Base-by-base conservation (phyloP, 257 asterid genomes). In the Galeopsis tetrahit region DNA sequence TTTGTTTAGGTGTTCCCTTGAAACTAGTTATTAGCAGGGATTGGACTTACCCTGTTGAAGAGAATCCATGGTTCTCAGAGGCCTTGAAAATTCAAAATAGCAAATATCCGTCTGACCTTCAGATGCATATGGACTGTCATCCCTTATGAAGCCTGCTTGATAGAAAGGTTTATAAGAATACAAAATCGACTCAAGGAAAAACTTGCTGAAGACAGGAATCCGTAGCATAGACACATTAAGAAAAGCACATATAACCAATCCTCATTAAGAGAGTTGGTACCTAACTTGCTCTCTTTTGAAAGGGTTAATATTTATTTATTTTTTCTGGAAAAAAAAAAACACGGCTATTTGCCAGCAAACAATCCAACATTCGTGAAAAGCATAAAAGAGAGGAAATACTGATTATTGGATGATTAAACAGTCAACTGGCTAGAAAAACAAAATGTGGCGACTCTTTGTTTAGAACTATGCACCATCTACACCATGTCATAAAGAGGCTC, bases 31-130 rank as follows among this genome's bases (percentile, higher is more conserved):
- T 8, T 38, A 75, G 70, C 56, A 17, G 72, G 9, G 32, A 56
- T 40, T 64, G 9, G 61, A 59, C 55, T 53, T 71, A 87, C 93
- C 93, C 89, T 87, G 91, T 73, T 76, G 89, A 79, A 78, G 71
- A 62, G 78, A 84, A 79, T 87, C 93, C 90, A 78, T 82, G 62
- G 93, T 87, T 83, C 89, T 78, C 53, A 87, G 76, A 15, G 91
- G 87, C 86, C 93, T 83, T 13, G 93, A 80, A 68, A 87, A 85
- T 64, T 87, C 90, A 66, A 83, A 87, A 62, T 79, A 83, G 81
- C 76, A 87, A 13, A 89, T 78, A 38, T 89, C 90, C 33, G 76
- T 70, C 69, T 76, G 81, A 71, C 82, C 84, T 17, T 36, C 66
- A 0, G 89, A 71, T 42, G 85, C 69, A 33, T 85, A 87, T 32